Base-by-base conservation (phyloP, 441 rosid species). In the Biscutella auriculata region DNA sequence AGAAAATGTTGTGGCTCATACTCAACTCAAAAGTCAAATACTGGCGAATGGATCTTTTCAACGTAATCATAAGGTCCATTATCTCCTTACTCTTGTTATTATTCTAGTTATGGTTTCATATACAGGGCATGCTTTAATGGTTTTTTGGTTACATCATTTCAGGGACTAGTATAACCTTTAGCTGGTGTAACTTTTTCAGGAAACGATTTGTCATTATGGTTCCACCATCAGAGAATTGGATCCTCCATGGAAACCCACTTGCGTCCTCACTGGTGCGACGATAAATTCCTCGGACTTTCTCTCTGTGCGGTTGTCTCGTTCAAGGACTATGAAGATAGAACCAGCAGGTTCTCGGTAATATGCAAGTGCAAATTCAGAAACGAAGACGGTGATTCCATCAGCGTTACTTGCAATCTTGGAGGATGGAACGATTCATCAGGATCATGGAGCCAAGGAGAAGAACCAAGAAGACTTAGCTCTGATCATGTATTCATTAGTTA, bases 401-500 rank as follows among this genome's bases (percentile, higher is more conserved):
- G 53, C 41, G 61, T 47, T 13, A 67, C 34, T 25, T 67, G 62
- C 3, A 54, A 61, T 47, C 46, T 67, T 19, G 57, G 67, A 0
- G 67, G 72, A 33, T 61, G 63, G 72, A 61, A 61, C 4, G 62
- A 68, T 39, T 3, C 4, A 28, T 16, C 2, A 11, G 51, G 52
- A 46, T 60, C 57, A 32, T 26, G 63, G 23, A 62, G 46, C 58
- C n/a, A n/a, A n/a, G n/a, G n/a, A n/a, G n/a, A n/a, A n/a, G n/a
- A n/a, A n/a, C n/a, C 67, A 14, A 54, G 63, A 55, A 30, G 5
- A 39, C 58, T 68, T 1, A 53, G 28, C 67, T 54, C 53, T 26
- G 72, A 68, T 46, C 67, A 68, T 41, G 63, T 68, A n/a, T 68
- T 68, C 47, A 26, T 68, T 35, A 61, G 59, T n/a, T 49, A 68